These are phyloP conservation scores for Trametes gibbosa DNA, from an alignment of 768 basidiomycete species.

Conservation along the genomic window DNA sequence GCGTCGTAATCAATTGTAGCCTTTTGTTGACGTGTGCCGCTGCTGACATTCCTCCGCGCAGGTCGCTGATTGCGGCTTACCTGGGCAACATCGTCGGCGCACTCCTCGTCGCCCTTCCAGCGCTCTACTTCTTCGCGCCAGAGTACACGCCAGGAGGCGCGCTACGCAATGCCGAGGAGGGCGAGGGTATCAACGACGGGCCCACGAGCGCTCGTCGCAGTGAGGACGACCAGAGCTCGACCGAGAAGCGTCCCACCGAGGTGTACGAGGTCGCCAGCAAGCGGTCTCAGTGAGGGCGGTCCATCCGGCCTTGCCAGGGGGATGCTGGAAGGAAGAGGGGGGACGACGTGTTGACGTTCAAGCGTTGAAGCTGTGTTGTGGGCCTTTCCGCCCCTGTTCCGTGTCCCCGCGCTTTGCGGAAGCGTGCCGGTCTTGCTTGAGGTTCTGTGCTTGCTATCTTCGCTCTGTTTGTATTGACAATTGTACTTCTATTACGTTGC, in stretches of 20 bases:
- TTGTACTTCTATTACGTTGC: too few species aligned
- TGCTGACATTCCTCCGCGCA: constrained; percentile 16
- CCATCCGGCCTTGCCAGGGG: neutral
- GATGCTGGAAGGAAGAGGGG: too few species aligned
- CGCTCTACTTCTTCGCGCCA: constrained; percentile 57
- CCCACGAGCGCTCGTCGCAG: neutral
- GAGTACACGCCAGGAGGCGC: constrained; percentile 38
- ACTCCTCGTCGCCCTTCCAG: constrained; percentile 61
- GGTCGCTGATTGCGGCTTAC: constrained; percentile 62
- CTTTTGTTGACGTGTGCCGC: too few species aligned
- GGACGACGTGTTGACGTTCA: too few species aligned
- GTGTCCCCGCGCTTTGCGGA: too few species aligned
- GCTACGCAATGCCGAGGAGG: constrained; percentile 22
- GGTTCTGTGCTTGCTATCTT: too few species aligned
- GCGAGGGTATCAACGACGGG: constrained; percentile 17
- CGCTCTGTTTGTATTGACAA: too few species aligned
- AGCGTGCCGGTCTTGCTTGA: too few species aligned
- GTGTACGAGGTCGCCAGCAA: constrained; percentile 13
- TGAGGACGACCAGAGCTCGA: neutral
- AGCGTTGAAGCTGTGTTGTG: too few species aligned
- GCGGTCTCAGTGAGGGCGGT: neutral
- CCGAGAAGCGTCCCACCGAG: neutral
- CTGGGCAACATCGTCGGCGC: constrained; percentile 69
- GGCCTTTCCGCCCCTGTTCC: too few species aligned
- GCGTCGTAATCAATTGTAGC: constrained; percentile 20